phyloP scores from a whole-genome alignment of 2,329 filamentous ascomycete genomes.

The Metarhizium rileyi region DNA sequence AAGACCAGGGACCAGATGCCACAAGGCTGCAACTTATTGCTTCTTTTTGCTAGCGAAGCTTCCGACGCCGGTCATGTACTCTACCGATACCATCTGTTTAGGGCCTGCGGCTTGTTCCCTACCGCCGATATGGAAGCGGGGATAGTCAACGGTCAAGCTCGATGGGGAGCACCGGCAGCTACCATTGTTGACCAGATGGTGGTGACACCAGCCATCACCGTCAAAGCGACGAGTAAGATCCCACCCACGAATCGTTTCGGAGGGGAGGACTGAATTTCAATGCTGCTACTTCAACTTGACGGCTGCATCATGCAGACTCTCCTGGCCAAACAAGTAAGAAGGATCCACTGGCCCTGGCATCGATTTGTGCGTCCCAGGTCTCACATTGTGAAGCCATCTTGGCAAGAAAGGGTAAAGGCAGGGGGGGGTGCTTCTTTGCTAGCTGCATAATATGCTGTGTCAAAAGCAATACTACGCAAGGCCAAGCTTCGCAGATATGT shows the following conservation, averaged over 20 bases:
- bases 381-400: neutral
- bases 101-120: too few relatives aligned
- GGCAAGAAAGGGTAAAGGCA: neutral
- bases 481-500: neutral
- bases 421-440: neutral
- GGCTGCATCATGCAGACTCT: neutral
- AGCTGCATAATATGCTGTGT: neutral
- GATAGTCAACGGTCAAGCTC: too few relatives aligned
- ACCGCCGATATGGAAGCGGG: too few relatives aligned
- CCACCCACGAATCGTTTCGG: too few relatives aligned
- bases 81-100: too few relatives aligned
- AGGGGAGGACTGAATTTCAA: too few relatives aligned
- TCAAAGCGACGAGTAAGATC: too few relatives aligned
- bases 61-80: neutral
- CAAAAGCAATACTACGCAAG: neutral
- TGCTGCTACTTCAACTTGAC: too few relatives aligned
- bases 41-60: neutral
- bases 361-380: neutral
- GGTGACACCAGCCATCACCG: too few relatives aligned
- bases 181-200: too few relatives aligned
- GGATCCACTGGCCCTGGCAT: neutral
- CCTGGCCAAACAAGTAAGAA: neutral
- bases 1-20: neutral
- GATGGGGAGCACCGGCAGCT: too few relatives aligned
- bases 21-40: neutral